phyloP scores from a whole-genome alignment of 768 basidiomycete genomes.

The Serendipita indica region DNA sequence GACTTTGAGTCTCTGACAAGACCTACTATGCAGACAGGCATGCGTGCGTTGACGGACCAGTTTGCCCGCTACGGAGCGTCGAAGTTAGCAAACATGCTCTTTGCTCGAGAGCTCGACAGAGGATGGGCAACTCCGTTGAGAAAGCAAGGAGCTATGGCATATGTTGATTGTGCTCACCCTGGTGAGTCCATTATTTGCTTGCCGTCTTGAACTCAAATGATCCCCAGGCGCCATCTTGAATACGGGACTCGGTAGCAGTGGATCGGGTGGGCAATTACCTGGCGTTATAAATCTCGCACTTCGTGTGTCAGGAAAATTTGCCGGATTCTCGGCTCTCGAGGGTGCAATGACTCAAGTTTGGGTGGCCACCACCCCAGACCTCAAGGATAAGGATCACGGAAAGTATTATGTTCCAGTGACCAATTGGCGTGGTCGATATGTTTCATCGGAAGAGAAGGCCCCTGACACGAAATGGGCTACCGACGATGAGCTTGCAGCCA shows the following conservation, averaged over 20 bases:
- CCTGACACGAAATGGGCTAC: conserved; percentile 3
- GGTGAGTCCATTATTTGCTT: background rate
- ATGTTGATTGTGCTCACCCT: background rate
- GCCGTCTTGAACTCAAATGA: too few species aligned
- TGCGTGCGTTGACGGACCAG: conserved; percentile 2
- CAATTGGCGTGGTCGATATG: background rate
- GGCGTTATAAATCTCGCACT: background rate
- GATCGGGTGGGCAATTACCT: background rate
- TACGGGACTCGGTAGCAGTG: background rate
- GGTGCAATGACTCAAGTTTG: background rate
- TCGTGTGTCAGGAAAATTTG: background rate
- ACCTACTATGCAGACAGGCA: background rate
- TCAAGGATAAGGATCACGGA: background rate
- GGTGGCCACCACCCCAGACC: background rate
- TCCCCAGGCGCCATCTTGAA: background rate
- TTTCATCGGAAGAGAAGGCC: background rate
- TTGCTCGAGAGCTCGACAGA: conserved; percentile 14
- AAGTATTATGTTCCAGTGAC: background rate
- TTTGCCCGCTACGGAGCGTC: conserved; percentile 12
- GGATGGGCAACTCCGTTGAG: background rate
- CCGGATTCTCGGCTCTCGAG: background rate
- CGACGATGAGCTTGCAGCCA: conserved; percentile 1
- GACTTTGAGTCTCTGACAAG: background rate
- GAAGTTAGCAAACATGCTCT: conserved; percentile 16
- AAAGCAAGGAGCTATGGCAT: background rate